Evolutionary conservation across 495 filamentous ascomycete genomes (phyloP), one percentile per base, ranked within the genome.

Genomic region (Neurospora sp.): DNA sequence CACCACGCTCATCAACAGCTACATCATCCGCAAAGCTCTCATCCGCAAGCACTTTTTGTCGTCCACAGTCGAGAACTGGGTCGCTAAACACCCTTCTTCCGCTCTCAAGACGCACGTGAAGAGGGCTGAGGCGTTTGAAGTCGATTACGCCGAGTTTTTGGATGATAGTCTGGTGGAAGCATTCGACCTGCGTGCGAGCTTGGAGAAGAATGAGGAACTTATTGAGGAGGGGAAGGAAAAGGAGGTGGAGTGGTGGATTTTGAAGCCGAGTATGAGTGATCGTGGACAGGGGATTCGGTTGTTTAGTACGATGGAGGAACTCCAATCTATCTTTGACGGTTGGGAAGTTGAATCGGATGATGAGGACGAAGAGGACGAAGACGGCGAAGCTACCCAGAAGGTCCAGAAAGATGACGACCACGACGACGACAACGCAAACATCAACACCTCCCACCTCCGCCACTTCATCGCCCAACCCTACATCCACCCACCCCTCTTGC

Each of bases 391-490:
- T n/a, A n/a, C n/a, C n/a, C n/a, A n/a, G n/a, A n/a, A n/a, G n/a
- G n/a, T n/a, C n/a, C n/a, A n/a, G n/a, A n/a, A n/a, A n/a, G n/a
- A n/a, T n/a, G n/a, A 20, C 23, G 41, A 20, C 18, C 4, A 39
- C 12, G 71, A 77, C 49, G 75, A 78, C 1, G 75, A 35, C 83
- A 31, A 77, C n/a, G 85, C 86, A 72, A 86, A 49, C 44, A 91
- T 97, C 70, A 89, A 94, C 69, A 93, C 94, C 11, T 95, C 92
- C 10, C 95, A 98, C 74, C 90, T 99, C 73, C 92, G 96, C 76
- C 95, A 98, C 82, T 99, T 99, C 84, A 88, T 97, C 79, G 93
- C 91, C 4, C 96, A 99, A 81, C 91, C 93, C n/a, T 99, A 99
- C 81, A 95, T 98, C 79, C 88, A 96, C 80, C 92, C 91, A 5